Percentiles rank a stretch among this genome's conserved stretches.
phyloP scores from a whole-genome alignment of 176 grass and related monocot genomes.

The Coix lacrymajobi region DNA sequence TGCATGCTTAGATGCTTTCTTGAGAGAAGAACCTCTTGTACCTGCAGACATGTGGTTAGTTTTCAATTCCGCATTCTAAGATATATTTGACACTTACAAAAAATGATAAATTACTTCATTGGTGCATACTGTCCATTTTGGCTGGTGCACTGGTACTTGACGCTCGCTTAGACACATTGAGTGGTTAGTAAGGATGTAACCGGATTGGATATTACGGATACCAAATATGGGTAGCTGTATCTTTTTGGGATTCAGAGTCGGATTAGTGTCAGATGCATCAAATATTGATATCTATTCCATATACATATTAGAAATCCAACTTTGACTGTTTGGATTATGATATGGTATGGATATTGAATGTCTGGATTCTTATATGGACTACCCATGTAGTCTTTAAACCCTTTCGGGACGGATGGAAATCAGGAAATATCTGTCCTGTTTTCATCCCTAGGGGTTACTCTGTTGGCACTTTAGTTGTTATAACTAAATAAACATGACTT shows the following conservation, averaged over 20 bases:
- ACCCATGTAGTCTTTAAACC: background rate
- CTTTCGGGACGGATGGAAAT: background rate
- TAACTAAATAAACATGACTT: background rate
- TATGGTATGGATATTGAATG: background rate
- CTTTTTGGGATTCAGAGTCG: background rate
- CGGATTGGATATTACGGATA: background rate
- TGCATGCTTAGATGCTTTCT: constrained; percentile 96
- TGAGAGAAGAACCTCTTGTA: constrained; percentile 95
- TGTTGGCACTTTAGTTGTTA: background rate
- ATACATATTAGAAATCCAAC: background rate
- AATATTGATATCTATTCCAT: background rate
- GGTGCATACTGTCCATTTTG: background rate
- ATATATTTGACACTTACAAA: background rate
- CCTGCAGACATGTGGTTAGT: constrained; percentile 99
- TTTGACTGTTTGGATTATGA: background rate
- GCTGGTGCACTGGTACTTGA: background rate
- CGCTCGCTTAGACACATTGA: background rate
- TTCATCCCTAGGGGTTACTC: background rate
- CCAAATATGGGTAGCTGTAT: background rate
- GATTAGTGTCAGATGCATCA: background rate
- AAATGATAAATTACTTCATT: background rate
- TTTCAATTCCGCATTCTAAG: constrained; percentile 7
- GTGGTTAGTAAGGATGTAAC: background rate
- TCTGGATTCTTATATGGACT: background rate
- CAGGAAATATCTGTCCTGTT: background rate